Evolutionary conservation across 495 filamentous ascomycete species (phyloP).

Genomic region (Pyrenula massariospora): DNA sequence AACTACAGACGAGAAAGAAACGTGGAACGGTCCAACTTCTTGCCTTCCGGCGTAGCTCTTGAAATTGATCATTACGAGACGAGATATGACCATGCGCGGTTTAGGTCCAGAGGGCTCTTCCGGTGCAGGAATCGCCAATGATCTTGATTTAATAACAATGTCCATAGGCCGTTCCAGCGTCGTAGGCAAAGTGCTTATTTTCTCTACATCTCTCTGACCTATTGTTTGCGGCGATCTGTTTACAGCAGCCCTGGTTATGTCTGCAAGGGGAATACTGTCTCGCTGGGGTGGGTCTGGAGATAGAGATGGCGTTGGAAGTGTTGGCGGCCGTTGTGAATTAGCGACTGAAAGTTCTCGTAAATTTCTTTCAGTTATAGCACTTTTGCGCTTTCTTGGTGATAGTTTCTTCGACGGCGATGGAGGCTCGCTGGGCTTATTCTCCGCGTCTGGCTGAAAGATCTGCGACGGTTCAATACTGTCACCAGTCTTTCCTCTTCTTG

Average conservation of each 20-base stretch:
- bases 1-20: conserved; percentile 97
- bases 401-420: conserved; percentile 53
- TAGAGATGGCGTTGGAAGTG: conserved; percentile 45
- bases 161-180: conserved; percentile 85
- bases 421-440: conserved; percentile 35
- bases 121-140: conserved; percentile 47
- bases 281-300: conserved; percentile 40
- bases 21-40: conserved; percentile 91
- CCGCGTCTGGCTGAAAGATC: conserved; percentile 45
- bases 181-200: conserved; percentile 61
- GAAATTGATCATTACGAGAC: conserved; percentile 85
- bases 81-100: conserved; percentile 79
- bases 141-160: conserved; percentile 80
- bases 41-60: conserved; percentile 96
- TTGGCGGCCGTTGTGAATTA: conserved; percentile 30
- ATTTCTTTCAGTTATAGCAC: conserved; percentile 46
- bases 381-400: conserved; percentile 57
- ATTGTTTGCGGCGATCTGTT: conserved; percentile 44
- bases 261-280: conserved; percentile 55
- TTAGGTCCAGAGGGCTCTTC: conserved; percentile 65
- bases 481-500: conserved; percentile 18
- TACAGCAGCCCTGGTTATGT: conserved; percentile 62
- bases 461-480: conserved; percentile 48
- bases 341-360: conserved; percentile 30
- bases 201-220: conserved; percentile 34